phyloP scores from a whole-genome alignment of 192 early-diverging fungal genomes.

The Geranomyces variabilis region DNA sequence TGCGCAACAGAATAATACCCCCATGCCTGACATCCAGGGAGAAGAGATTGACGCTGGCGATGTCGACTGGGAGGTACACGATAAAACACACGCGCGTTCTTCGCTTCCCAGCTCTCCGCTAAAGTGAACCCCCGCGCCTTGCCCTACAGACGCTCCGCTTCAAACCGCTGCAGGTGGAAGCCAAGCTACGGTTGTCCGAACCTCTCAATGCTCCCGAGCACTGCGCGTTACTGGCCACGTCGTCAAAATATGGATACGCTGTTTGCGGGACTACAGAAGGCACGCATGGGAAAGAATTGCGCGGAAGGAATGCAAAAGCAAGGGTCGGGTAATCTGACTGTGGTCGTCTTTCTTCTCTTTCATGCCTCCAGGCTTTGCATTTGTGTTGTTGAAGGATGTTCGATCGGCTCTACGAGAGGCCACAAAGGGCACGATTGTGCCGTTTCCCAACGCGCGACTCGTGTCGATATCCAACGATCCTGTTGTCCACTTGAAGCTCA shows the following conservation, averaged over 20 bases:
- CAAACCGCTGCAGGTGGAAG: conserved; percentile 38
- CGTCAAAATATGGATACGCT: conserved; percentile 19
- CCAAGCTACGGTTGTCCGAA: conserved; percentile 26
- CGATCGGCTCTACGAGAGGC: neutral
- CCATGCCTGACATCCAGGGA: too few relatives aligned
- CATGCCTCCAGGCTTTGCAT: conserved; percentile 24
- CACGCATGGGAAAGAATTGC: neutral
- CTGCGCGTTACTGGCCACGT: conserved; percentile 15
- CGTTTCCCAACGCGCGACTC: neutral
- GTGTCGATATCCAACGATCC: neutral
- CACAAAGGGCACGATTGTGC: neutral
- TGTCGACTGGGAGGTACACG: too few relatives aligned
- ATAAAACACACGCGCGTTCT: too few relatives aligned
- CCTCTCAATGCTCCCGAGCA: conserved; percentile 2
- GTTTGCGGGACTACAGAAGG: conserved; percentile 24
- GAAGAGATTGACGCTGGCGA: too few relatives aligned
- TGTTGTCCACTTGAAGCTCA: conserved; percentile 18
- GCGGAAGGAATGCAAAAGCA: neutral
- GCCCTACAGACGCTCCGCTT: conserved; percentile 30
- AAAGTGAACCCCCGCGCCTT: neutral
- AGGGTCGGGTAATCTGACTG: neutral
- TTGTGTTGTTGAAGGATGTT: conserved; percentile 9
- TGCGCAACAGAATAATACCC: too few relatives aligned
- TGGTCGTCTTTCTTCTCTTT: neutral
- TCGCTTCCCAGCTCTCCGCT: too few relatives aligned